Evolutionary conservation across 106 monocot genomes (phyloP).

Genomic region (Platanthera zijinensis): DNA sequence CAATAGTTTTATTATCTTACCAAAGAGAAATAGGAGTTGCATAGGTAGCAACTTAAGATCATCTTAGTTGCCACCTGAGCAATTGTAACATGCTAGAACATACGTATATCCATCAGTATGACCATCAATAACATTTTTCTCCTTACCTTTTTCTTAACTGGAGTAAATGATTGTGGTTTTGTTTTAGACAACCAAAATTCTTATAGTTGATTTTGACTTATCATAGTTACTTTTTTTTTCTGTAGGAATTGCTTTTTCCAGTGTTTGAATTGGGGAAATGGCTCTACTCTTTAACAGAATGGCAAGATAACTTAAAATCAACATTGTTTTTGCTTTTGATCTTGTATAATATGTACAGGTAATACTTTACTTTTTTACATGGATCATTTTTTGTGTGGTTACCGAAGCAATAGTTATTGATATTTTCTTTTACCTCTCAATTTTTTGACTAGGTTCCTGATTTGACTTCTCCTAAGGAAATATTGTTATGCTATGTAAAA

Average conservation of each 20-base stretch:
- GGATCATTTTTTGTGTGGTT: neutral
- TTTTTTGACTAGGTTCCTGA: neutral
- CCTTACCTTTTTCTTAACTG: neutral
- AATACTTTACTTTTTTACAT: conserved; percentile 1
- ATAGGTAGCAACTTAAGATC: too few relatives aligned
- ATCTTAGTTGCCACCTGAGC: too few relatives aligned
- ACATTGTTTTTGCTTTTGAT: conserved; percentile 44
- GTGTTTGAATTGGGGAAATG: conserved; percentile 44
- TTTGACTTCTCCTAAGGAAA: neutral
- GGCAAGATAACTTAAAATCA: conserved; percentile 91
- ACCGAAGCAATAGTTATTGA: neutral
- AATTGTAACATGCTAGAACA: too few relatives aligned
- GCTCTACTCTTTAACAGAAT: conserved; percentile 46
- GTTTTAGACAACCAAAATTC: neutral
- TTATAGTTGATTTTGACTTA: neutral
- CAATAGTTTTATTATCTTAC: too few relatives aligned
- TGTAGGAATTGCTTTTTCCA: conserved; percentile 86
- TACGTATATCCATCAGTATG: too few relatives aligned
- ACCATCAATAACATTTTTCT: too few relatives aligned
- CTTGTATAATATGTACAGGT: conserved; percentile 66
- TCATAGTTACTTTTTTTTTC: neutral
- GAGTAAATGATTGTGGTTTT: neutral
- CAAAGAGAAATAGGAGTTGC: too few relatives aligned
- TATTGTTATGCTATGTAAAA: neutral
- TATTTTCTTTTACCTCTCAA: neutral